Percentiles rank a stretch among this genome's conserved stretches.
phyloP scores from a whole-genome alignment of 2,329 filamentous ascomycete genomes.

The Colletotrichum liriopes region DNA sequence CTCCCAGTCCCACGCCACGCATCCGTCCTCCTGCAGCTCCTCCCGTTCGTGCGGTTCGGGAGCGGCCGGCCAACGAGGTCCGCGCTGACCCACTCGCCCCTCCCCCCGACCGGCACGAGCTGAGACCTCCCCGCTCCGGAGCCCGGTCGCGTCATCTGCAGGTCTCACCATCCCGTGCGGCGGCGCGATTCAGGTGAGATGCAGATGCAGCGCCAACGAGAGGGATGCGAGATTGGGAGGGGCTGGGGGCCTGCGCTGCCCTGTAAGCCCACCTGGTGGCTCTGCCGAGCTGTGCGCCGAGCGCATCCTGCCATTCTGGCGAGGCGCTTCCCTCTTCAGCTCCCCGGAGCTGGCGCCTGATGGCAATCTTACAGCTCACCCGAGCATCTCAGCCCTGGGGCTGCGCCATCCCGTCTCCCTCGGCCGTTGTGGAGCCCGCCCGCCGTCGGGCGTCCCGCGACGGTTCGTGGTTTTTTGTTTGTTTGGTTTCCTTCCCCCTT shows the following conservation, averaged over 20 bases:
- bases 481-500: not conserved
- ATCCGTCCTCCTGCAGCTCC: slow-evolving; percentile 14
- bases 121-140: slow-evolving; percentile 19
- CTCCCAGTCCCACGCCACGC: slow-evolving; percentile 19
- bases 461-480: not conserved
- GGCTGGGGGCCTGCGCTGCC: not conserved
- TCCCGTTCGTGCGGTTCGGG: slow-evolving; percentile 9
- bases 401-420: slow-evolving; percentile 15
- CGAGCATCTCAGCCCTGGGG: not conserved
- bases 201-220: not conserved
- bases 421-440: not conserved
- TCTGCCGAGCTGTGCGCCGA: slow-evolving; percentile 17
- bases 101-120: slow-evolving; percentile 8
- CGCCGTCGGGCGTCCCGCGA: not conserved
- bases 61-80: slow-evolving; percentile 14
- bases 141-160: slow-evolving; percentile 1
- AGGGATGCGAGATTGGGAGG: not conserved
- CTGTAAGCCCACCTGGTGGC: slow-evolving; percentile 7
- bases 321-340: slow-evolving; percentile 5
- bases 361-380: slow-evolving; percentile 2
- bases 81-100: not conserved
- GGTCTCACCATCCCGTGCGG: slow-evolving; percentile 7
- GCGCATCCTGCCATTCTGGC: slow-evolving; percentile 1
- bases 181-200: slow-evolving; percentile 29
- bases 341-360: slow-evolving; percentile 18